A percentile compares a stretch with the other conserved stretches of the same genome.
Evolutionary conservation across 2,329 filamentous ascomycete genomes (phyloP).

Genomic region (Scedosporium aurantiacum): DNA sequence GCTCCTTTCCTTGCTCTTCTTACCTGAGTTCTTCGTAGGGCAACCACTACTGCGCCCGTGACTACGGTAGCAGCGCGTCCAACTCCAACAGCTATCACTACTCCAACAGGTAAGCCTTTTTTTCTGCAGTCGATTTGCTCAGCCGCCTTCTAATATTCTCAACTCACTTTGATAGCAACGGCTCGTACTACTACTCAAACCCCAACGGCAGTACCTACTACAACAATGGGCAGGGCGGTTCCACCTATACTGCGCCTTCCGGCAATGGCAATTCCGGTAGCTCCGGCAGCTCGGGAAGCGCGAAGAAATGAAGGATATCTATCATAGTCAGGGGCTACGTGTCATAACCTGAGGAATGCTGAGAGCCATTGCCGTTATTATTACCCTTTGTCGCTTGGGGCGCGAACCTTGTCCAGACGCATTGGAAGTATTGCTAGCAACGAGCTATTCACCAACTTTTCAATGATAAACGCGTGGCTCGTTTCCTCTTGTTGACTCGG

Average conservation of each 20-base stretch:
- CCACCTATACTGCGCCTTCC: conserved; percentile 47
- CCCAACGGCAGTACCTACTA: conserved; percentile 57
- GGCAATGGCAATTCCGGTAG: conserved; percentile 7
- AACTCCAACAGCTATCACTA: conserved; percentile 57
- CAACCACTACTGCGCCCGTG: conserved; percentile 56
- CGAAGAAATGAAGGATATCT: neutral
- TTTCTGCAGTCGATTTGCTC: neutral
- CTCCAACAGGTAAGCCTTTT: conserved; percentile 44
- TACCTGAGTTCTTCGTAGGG: conserved; percentile 31
- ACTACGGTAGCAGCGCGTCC: conserved; percentile 44
- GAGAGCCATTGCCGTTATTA: too few species aligned
- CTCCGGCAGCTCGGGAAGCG: neutral
- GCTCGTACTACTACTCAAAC: conserved; percentile 67
- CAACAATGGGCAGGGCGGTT: conserved; percentile 46
- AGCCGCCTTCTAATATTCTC: neutral
- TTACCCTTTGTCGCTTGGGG: too few species aligned
- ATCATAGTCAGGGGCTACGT: neutral
- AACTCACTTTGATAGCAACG: conserved; percentile 26
- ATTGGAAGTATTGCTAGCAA: too few species aligned
- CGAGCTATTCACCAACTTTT: too few species aligned
- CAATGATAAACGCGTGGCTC: too few species aligned
- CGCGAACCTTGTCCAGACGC: too few species aligned
- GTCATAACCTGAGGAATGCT: too few species aligned
- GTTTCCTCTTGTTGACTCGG: too few species aligned
- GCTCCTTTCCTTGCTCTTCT: neutral